phyloP scores from a whole-genome alignment of 306 rosid genomes.

The Psophocarpus tetragonolobus region DNA sequence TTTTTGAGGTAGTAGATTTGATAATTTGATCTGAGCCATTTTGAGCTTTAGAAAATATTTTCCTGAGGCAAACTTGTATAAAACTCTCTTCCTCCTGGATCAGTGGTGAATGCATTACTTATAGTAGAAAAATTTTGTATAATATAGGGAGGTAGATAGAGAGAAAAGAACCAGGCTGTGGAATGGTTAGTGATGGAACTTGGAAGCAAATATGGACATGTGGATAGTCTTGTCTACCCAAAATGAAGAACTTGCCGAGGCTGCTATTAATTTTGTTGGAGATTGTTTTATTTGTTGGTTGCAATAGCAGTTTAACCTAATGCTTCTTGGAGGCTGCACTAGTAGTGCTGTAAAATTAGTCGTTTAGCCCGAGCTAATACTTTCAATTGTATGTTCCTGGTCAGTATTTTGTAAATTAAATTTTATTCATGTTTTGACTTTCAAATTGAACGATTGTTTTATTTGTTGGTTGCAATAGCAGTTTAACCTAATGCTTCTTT shows the following conservation, averaged over 20 bases:
- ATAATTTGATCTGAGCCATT: slow-evolving; percentile 29
- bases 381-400: slow-evolving; percentile 5
- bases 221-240: slow-evolving; percentile 21
- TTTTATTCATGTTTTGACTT: no score
- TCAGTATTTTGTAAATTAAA: slow-evolving; percentile 1
- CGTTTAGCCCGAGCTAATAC: background rate
- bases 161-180: background rate
- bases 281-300: slow-evolving; percentile 6
- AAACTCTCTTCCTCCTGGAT: slow-evolving; percentile 12
- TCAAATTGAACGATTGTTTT: no score
- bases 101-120: slow-evolving; percentile 4
- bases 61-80: background rate
- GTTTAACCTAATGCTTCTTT: slow-evolving; percentile 29
- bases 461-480: slow-evolving; percentile 24
- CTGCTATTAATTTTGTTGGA: slow-evolving; percentile 33
- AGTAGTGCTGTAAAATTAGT: slow-evolving; percentile 39
- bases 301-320: slow-evolving; percentile 28
- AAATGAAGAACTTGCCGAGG: slow-evolving; percentile 32
- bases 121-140: slow-evolving; percentile 17
- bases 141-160: background rate
- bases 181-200: slow-evolving; percentile 26
- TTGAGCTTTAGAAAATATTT: slow-evolving; percentile 7
- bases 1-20: no score
- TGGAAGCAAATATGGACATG: slow-evolving; percentile 33
- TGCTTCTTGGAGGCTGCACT: slow-evolving; percentile 38